phyloP scores from a whole-genome alignment of 2,329 filamentous ascomycete genomes.

The Xylaria sp. region DNA sequence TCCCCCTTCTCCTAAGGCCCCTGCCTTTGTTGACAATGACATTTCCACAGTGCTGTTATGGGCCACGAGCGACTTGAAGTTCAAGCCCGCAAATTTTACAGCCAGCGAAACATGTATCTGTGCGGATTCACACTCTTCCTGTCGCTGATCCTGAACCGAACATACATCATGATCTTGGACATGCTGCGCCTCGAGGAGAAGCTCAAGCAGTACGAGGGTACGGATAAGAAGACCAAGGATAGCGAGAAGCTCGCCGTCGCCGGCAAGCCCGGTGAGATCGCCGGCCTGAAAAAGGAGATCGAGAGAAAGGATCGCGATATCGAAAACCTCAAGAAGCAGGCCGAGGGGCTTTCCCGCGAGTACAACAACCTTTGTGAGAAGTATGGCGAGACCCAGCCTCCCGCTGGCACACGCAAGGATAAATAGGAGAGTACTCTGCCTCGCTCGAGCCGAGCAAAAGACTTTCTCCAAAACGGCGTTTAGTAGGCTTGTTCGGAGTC shows the following conservation, averaged over 20 bases:
- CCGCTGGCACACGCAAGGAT: slow-evolving; percentile 67
- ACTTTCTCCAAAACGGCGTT: slow-evolving; percentile 3
- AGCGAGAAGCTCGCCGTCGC: slow-evolving; percentile 76
- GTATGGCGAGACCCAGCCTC: slow-evolving; percentile 68
- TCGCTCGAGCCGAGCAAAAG: background rate
- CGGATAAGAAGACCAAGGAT: slow-evolving; percentile 69
- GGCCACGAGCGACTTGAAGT: slow-evolving; percentile 97
- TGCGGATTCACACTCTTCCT: slow-evolving; percentile 99
- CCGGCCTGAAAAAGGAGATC: slow-evolving; percentile 74
- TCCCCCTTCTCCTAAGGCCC: background rate
- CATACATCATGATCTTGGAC: slow-evolving; percentile 96
- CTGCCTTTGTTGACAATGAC: slow-evolving; percentile 2
- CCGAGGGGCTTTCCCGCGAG: slow-evolving; percentile 81
- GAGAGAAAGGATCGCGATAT: slow-evolving; percentile 85
- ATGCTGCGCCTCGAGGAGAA: slow-evolving; percentile 91
- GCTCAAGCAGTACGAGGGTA: slow-evolving; percentile 82
- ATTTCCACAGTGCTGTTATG: slow-evolving; percentile 67
- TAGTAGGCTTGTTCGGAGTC: slow-evolving; percentile 9
- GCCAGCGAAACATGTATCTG: slow-evolving; percentile 99
- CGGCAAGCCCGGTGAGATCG: slow-evolving; percentile 80
- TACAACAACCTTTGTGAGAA: slow-evolving; percentile 89
- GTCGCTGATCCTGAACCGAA: slow-evolving; percentile 97
- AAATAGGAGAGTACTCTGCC: slow-evolving; percentile 51
- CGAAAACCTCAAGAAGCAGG: slow-evolving; percentile 91
- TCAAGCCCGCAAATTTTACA: slow-evolving; percentile 99